phyloP scores from a whole-genome alignment of 139 green algal genomes.

The Chlamydomonas sphaeroides region DNA sequence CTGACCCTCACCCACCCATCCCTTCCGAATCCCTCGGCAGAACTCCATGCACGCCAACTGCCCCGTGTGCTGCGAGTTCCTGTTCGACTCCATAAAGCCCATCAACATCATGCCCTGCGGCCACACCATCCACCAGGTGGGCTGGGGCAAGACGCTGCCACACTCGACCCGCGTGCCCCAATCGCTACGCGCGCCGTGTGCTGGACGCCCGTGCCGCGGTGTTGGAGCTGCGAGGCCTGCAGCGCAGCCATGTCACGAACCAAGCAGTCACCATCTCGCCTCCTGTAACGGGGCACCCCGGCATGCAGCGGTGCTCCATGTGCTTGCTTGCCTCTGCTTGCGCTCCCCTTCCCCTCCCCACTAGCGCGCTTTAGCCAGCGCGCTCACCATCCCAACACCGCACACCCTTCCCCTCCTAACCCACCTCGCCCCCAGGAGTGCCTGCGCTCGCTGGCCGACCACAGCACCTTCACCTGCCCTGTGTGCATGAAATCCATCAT shows the following conservation, averaged over 20 bases:
- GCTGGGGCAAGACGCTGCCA: too few species aligned
- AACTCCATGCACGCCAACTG: slow-evolving; percentile 92
- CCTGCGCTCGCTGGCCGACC: slow-evolving; percentile 57
- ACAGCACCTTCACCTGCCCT: slow-evolving; percentile 64
- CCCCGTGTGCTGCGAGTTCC: slow-evolving; percentile 87
- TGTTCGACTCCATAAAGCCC: slow-evolving; percentile 89
- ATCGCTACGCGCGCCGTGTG: too few species aligned
- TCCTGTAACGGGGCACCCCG: too few species aligned
- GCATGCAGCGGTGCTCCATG: too few species aligned
- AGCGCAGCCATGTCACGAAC: too few species aligned
- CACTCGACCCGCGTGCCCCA: too few species aligned
- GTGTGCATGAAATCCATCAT: slow-evolving; percentile 83
- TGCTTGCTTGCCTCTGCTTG: not conserved
- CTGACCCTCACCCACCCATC: not conserved
- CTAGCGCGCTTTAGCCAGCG: not conserved
- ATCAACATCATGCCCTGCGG: slow-evolving; percentile 91
- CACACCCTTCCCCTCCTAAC: not conserved
- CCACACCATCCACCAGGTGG: slow-evolving; percentile 89
- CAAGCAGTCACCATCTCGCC: too few species aligned
- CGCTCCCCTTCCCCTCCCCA: not conserved
- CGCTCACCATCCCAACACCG: too few species aligned
- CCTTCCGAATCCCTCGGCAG: not conserved
- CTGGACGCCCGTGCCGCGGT: too few species aligned
- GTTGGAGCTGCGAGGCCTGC: too few species aligned
- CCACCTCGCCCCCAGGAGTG: slow-evolving; percentile 45